These are phyloP conservation scores for Leptographium wingfieldii DNA, from an alignment of 2,329 filamentous ascomycete genomes.

Conservation along the genomic window DNA sequence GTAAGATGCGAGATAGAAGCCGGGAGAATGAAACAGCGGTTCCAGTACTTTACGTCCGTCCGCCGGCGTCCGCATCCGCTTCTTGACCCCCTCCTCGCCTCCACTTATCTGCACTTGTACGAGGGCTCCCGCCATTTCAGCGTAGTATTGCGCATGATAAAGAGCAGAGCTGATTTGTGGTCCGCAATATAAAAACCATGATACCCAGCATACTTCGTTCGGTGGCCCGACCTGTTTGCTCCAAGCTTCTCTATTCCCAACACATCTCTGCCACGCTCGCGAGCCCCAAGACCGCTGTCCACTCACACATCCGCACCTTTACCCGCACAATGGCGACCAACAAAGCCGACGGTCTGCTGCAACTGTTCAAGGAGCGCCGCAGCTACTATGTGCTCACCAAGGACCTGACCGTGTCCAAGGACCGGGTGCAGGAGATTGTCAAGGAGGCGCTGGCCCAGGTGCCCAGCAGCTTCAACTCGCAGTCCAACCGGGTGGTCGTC, in stretches of 20 bases:
- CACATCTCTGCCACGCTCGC: background rate
- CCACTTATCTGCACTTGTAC: background rate
- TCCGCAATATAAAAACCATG: conserved; percentile 3
- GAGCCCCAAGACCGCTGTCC: background rate
- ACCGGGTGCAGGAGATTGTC: conserved; percentile 52
- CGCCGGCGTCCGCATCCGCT: background rate
- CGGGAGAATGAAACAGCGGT: background rate
- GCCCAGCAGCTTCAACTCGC: conserved; percentile 80
- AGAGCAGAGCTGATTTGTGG: background rate
- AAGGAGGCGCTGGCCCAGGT: conserved; percentile 52
- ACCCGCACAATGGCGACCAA: conserved; percentile 20
- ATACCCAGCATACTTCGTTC: background rate
- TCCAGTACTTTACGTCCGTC: background rate
- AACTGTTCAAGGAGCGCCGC: conserved; percentile 55
- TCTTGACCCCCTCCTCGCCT: background rate
- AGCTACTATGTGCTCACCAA: conserved; percentile 57
- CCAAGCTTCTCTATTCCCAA: conserved; percentile 2
- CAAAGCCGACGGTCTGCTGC: conserved; percentile 43
- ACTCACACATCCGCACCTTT: background rate
- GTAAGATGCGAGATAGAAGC: background rate
- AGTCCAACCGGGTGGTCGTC: conserved; percentile 66
- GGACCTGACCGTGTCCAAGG: conserved; percentile 43
- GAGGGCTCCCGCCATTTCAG: background rate
- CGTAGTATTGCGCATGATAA: background rate
- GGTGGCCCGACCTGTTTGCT: background rate